Base-by-base conservation (phyloP, 345 rosid species). In the Lepidium aucheri region DNA sequence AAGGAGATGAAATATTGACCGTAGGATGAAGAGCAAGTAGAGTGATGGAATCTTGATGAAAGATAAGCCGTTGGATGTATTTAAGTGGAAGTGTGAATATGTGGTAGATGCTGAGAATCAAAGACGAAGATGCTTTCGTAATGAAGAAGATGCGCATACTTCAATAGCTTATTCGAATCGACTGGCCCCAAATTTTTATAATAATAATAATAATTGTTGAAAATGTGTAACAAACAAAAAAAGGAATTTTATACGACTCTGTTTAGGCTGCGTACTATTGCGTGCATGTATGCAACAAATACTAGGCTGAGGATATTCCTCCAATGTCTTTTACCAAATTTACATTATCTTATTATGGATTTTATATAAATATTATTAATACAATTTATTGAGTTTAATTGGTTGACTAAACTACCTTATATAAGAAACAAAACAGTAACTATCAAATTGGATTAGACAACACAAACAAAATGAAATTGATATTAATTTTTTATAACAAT, bases 41-140 rank as follows among this genome's bases (percentile, higher is more conserved):
- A 46, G 41, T 11, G 40, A 65, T 52, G 41, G 34, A 24, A 38
- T 50, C 46, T 59, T 51, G 30, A 64, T 2, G 66, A 41, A 32
- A 41, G 65, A n/a, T 49, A 49, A 32, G 65, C 66, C 76, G 72
- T 65, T 51, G 61, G 67, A 65, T 65, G 0, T 6, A 2, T 9
- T 38, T 62, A 65, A 65, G 76, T 51, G 67, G 72, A 73, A 42
- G 67, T 51, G 44, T 65, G 84, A 70, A 75, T 78, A 65, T 53
- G 53, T 52, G 4, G 9, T 22, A 82, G 83, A 83, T 87, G 82
- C 89, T 59, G 49, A 68, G 94, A 67, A 85, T 82, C 94, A 76
- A 79, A 69, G 3, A 24, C 26, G 26, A 24, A 24, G 26, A 24
- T 24, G 26, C 26, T 28, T 28, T 28, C 1, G 32, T 28, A 28